These are phyloP conservation scores for Yarrowia sp. DNA, from an alignment of 805 yeast genomes.

Conservation along the genomic window DNA sequence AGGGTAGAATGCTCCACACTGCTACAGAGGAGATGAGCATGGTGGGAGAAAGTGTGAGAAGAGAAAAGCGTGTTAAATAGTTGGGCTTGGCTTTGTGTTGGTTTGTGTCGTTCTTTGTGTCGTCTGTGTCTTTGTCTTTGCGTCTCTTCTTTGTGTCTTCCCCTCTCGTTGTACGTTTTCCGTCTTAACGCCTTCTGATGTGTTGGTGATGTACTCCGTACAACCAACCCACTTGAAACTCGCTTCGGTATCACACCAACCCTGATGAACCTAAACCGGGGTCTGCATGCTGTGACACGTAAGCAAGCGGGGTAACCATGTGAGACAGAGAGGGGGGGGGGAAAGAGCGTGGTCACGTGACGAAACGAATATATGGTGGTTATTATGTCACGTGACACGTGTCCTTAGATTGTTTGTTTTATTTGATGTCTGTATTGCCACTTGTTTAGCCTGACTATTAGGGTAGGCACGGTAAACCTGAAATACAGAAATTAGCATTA, in stretches of 20 bases:
- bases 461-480: too few species aligned
- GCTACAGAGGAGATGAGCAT: constrained; percentile 37
- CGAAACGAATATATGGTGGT: background rate
- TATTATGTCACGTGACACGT: background rate
- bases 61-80: background rate
- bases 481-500: too few species aligned
- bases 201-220: too few species aligned
- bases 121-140: background rate
- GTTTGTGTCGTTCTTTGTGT: background rate
- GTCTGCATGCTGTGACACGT: constrained; percentile 21
- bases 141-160: too few species aligned
- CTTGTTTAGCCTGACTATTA: too few species aligned
- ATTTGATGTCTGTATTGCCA: too few species aligned
- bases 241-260: background rate
- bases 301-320: constrained; percentile 8
- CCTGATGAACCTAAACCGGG: constrained; percentile 10
- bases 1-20: constrained; percentile 25
- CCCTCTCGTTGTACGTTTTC: too few species aligned
- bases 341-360: background rate
- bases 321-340: background rate
- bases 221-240: too few species aligned
- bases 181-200: too few species aligned
- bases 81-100: background rate
- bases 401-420: too few species aligned
- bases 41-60: background rate